Conservation (phyloP, 768 basidiomycete genomes). For the Kockovaella imperatae region DNA sequence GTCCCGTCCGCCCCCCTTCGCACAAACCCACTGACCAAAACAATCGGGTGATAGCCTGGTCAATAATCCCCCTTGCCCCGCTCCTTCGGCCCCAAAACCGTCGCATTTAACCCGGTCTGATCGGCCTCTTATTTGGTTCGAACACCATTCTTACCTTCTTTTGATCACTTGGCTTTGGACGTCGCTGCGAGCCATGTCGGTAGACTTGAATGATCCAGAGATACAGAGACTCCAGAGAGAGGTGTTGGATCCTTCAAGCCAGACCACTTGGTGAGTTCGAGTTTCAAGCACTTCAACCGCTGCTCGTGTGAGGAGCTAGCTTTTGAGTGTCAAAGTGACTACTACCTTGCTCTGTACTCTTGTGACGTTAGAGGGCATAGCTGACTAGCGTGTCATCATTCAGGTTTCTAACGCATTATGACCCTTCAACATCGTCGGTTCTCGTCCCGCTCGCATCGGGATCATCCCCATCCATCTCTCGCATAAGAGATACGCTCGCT, state of each 20-base stretch:
- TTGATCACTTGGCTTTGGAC: not conserved
- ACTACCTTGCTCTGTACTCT: no score
- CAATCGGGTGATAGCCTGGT: no score
- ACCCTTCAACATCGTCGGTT: conserved; percentile 1
- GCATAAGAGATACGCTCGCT: conserved; percentile 11
- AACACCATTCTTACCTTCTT: no score
- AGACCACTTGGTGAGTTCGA: conserved; percentile 20
- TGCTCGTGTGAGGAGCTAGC: not conserved
- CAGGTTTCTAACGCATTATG: conserved; percentile 26
- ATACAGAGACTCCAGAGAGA: conserved; percentile 4
- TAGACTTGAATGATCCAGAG: conserved; percentile 26
- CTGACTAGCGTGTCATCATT: not conserved
- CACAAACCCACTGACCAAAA: no score
- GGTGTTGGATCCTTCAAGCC: conserved; percentile 10
- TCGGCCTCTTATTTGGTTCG: no score
- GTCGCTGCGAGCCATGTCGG: conserved; percentile 21
- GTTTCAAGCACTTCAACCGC: not conserved
- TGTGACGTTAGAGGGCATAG: no score
- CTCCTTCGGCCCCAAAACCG: no score
- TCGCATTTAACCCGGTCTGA: no score
- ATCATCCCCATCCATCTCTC: conserved; percentile 13
- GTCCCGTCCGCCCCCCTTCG: no score
- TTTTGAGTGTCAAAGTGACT: no score
- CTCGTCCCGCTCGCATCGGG: conserved; percentile 13
- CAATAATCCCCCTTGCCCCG: no score